Percentiles rank a stretch among this genome's conserved stretches.
Evolutionary conservation across 1,284 basidiomycete species (phyloP).

Genomic region (Fomitopsis palustris): DNA sequence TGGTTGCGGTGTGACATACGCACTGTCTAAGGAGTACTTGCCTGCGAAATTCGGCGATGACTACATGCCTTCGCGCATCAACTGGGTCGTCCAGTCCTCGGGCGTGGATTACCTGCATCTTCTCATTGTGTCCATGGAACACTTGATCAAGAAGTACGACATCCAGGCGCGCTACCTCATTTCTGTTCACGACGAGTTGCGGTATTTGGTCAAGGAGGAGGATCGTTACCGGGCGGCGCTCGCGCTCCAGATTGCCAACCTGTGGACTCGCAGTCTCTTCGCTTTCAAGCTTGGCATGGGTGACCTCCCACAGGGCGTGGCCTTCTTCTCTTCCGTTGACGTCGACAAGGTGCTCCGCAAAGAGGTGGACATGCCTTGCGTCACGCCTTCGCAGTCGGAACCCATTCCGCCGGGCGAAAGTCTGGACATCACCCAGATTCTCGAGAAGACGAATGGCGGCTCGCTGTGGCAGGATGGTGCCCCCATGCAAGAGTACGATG

Average conservation of each 20-base stretch:
- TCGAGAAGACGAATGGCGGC: slow-evolving; percentile 66
- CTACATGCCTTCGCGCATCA: slow-evolving; percentile 96
- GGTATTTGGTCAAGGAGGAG: slow-evolving; percentile 87
- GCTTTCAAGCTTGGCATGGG: slow-evolving; percentile 94
- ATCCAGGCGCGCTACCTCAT: slow-evolving; percentile 94
- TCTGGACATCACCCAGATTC: slow-evolving; percentile 67
- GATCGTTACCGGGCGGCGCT: slow-evolving; percentile 88
- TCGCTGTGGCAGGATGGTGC: slow-evolving; percentile 56
- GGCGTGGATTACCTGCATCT: slow-evolving; percentile 98
- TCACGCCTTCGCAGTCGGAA: slow-evolving; percentile 88
- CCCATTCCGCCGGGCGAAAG: slow-evolving; percentile 86
- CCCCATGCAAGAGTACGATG: slow-evolving; percentile 41
- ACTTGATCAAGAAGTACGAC: slow-evolving; percentile 78
- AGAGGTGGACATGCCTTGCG: slow-evolving; percentile 94
- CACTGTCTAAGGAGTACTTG: slow-evolving; percentile 86
- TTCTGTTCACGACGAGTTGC: slow-evolving; percentile 96
- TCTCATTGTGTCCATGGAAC: slow-evolving; percentile 93
- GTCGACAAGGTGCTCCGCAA: slow-evolving; percentile 91
- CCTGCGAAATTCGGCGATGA: slow-evolving; percentile 76
- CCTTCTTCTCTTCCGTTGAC: slow-evolving; percentile 97
- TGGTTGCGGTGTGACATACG: slow-evolving; percentile 91
- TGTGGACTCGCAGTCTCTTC: slow-evolving; percentile 94
- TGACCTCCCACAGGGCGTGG: slow-evolving; percentile 90
- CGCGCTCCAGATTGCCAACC: slow-evolving; percentile 94
- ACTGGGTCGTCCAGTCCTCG: slow-evolving; percentile 99